Evolutionary conservation across 305 asterid species (phyloP).

Genomic region (Ruellia speciosa): DNA sequence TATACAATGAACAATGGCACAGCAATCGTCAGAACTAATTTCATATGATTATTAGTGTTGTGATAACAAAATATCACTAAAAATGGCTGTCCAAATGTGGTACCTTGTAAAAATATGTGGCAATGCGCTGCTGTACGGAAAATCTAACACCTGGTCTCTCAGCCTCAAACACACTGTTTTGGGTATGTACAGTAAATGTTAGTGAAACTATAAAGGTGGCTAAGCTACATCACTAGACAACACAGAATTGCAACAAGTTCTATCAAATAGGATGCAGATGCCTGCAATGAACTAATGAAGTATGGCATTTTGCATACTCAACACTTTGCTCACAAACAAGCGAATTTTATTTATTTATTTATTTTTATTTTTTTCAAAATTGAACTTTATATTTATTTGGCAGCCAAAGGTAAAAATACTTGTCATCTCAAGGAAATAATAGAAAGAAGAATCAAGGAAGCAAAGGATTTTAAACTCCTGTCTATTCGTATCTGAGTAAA

Average conservation of each 20-base stretch:
- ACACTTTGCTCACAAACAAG: background rate
- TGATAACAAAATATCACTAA: background rate
- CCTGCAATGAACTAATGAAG: background rate
- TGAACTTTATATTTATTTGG: too few relatives aligned
- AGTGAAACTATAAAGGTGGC: background rate
- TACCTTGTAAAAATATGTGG: slow-evolving; percentile 83
- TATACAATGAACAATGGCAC: slow-evolving; percentile 25
- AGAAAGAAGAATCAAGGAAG: too few relatives aligned
- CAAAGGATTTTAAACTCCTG: too few relatives aligned
- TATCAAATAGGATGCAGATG: background rate
- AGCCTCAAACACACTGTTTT: slow-evolving; percentile 66
- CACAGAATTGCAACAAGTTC: slow-evolving; percentile 9
- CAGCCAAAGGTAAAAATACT: too few relatives aligned
- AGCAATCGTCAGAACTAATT: slow-evolving; percentile 2
- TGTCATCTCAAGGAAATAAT: too few relatives aligned
- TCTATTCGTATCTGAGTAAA: too few relatives aligned
- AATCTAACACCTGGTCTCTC: slow-evolving; percentile 74
- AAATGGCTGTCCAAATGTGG: background rate
- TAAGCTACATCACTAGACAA: slow-evolving; percentile 4
- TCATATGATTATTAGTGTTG: background rate
- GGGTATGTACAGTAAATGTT: slow-evolving; percentile 10
- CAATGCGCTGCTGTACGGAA: slow-evolving; percentile 67
- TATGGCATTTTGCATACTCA: background rate
- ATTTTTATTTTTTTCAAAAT: background rate
- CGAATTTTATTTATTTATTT: too few relatives aligned